These are phyloP conservation scores for Amauroascus niger DNA, from an alignment of 2,329 filamentous ascomycete genomes.

Conservation along the genomic window DNA sequence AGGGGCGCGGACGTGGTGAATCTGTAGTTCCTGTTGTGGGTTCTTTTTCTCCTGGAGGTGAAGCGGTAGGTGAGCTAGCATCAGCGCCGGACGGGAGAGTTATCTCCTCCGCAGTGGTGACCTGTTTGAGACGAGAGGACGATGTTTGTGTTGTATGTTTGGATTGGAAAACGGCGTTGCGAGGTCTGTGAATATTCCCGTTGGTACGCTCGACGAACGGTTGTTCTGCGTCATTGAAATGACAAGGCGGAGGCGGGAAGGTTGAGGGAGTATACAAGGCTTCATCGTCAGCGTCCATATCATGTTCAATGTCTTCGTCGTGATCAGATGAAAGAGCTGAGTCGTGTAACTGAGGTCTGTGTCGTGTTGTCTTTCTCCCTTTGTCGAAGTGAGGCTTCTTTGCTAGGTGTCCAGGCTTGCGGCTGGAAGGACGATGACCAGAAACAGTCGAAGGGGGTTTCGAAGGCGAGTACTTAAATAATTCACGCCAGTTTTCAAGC, in stretches of 20 bases:
- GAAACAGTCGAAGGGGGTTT: not conserved
- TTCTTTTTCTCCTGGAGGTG: not conserved
- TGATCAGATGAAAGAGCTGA: not conserved
- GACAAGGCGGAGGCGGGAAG: constrained; percentile 5
- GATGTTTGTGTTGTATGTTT: not conserved
- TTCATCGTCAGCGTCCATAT: not conserved
- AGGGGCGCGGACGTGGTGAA: not conserved
- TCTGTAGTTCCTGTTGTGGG: not conserved
- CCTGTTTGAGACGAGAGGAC: constrained; percentile 9
- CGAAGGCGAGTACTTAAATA: constrained; percentile 32
- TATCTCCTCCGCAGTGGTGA: not conserved
- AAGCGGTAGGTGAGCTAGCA: not conserved
- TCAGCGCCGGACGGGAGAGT: not conserved
- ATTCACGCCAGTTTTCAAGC: constrained; percentile 39
- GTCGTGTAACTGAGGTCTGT: not conserved
- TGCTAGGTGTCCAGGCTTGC: not conserved
- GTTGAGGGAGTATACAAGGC: not conserved
- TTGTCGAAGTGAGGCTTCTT: not conserved
- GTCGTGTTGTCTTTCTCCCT: not conserved
- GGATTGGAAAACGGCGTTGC: not conserved
- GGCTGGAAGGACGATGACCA: not conserved
- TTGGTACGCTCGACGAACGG: not conserved
- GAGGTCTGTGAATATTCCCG: not conserved
- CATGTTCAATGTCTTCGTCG: not conserved
- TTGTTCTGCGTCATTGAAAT: constrained; percentile 1